A percentile compares a stretch with the other conserved stretches of the same genome.
These are phyloP conservation scores for Mycocentrospora acerina DNA, from an alignment of 2,329 filamentous ascomycete species.

Conservation along the genomic window DNA sequence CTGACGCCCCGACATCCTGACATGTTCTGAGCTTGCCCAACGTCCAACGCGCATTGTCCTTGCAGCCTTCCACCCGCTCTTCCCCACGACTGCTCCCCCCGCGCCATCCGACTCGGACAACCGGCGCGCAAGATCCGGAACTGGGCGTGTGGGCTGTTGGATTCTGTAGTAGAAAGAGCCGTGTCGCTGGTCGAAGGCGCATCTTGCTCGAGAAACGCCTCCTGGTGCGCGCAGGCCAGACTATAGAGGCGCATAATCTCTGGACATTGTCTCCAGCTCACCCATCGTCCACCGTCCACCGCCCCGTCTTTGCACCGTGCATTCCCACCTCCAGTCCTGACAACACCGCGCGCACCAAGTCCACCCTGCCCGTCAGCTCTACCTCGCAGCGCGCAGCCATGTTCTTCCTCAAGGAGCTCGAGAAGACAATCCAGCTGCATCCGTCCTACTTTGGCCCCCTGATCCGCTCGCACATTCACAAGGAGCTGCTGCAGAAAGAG, in stretches of 20 bases:
- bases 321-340: conserved; percentile 7
- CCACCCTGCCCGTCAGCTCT: conserved; percentile 8
- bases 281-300: conserved; percentile 6
- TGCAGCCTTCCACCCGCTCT: conserved; percentile 13
- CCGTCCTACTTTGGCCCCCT: conserved; percentile 95
- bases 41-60: conserved; percentile 10
- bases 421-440: conserved; percentile 91
- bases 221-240: conserved; percentile 22
- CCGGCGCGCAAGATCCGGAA: conserved; percentile 16
- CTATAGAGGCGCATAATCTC: conserved; percentile 28
- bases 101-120: conserved; percentile 12
- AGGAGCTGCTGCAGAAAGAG: conserved; percentile 86
- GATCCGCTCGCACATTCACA: conserved; percentile 87
- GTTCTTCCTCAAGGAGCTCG: conserved; percentile 98
- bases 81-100: conserved; percentile 12
- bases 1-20: too few relatives aligned
- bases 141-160: conserved; percentile 31
- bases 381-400: conserved; percentile 54
- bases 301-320: conserved; percentile 15
- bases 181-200: conserved; percentile 34
- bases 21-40: conserved; percentile 9
- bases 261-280: conserved; percentile 12
- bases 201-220: conserved; percentile 24
- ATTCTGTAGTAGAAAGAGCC: conserved; percentile 11
- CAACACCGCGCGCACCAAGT: conserved; percentile 10